These are phyloP conservation scores for Bryum argenteum DNA, from an alignment of 225 moss, liverwort and hornwort species.

Conservation along the genomic window DNA sequence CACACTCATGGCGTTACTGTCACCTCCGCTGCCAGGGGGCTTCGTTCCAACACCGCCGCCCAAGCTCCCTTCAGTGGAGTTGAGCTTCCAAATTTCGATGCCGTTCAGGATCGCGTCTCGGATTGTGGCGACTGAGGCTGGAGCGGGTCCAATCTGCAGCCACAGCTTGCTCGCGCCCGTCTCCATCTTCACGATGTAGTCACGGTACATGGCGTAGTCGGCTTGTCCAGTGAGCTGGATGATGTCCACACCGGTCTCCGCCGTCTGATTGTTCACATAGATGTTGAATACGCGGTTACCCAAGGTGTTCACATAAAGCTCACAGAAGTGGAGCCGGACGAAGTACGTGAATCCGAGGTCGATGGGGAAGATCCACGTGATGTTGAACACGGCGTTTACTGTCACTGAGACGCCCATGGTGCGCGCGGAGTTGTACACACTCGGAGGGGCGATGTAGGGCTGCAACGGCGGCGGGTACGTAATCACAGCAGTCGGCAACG, in stretches of 20 bases:
- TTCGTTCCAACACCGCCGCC: conserved; percentile 22
- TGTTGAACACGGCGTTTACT: conserved; percentile 42
- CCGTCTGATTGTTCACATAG: conserved; percentile 74
- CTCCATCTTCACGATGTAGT: conserved; percentile 60
- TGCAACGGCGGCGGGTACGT: conserved; percentile 36
- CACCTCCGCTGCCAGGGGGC: background rate
- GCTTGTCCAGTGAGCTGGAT: conserved; percentile 16
- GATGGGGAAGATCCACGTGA: conserved; percentile 71
- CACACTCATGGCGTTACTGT: background rate
- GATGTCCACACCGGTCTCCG: conserved; percentile 33
- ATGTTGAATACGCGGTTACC: conserved; percentile 73
- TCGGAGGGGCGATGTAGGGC: conserved; percentile 52
- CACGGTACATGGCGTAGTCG: conserved; percentile 48
- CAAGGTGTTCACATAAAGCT: conserved; percentile 26
- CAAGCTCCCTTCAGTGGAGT: conserved; percentile 37
- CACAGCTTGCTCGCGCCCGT: conserved; percentile 36
- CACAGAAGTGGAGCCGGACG: conserved; percentile 76
- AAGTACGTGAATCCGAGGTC: conserved; percentile 62
- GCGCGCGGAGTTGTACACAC: conserved; percentile 71
- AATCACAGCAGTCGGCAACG: conserved; percentile 11
- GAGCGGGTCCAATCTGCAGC: conserved; percentile 62
- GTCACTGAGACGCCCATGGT: conserved; percentile 47
- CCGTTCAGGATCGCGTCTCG: conserved; percentile 78
- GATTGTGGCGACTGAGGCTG: conserved; percentile 19
- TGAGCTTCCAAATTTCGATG: conserved; percentile 44